Conservation (phyloP, 192 early-diverging fungal species). For the Umbelopsis sp. region DNA sequence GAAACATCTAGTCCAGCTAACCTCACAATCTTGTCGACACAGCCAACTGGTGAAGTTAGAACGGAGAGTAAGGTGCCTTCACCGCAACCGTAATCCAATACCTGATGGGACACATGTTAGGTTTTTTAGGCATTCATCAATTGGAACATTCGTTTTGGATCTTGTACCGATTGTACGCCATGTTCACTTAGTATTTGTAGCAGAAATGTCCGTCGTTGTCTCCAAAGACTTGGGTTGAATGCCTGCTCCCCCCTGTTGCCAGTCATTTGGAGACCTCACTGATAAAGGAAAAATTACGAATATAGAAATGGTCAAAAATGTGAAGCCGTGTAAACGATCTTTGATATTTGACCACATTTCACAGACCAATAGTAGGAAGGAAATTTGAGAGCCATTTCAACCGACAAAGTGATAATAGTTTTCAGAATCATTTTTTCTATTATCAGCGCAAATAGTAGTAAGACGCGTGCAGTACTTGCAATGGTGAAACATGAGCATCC, state of each 20-base stretch:
- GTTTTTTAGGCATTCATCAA: neutral
- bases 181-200: conserved; percentile 51
- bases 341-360: too few species aligned
- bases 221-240: conserved; percentile 76
- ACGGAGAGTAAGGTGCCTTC: conserved; percentile 73
- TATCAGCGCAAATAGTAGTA: too few species aligned
- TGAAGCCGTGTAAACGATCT: neutral
- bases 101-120: conserved; percentile 31
- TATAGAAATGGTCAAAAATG: neutral
- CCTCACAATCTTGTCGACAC: conserved; percentile 54
- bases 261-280: neutral
- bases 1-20: conserved; percentile 79
- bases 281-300: neutral
- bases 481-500: too few species aligned
- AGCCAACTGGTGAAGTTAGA: conserved; percentile 42
- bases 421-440: too few species aligned
- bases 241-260: neutral
- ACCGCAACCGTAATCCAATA: conserved; percentile 91
- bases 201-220: conserved; percentile 74
- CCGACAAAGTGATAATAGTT: too few species aligned
- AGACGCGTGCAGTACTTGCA: too few species aligned
- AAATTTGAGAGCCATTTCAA: neutral
- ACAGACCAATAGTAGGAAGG: neutral
- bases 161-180: conserved; percentile 50
- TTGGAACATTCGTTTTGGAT: neutral